Base-by-base conservation (phyloP, 768 basidiomycete species). In the Hemileccinum rubropunctum region DNA sequence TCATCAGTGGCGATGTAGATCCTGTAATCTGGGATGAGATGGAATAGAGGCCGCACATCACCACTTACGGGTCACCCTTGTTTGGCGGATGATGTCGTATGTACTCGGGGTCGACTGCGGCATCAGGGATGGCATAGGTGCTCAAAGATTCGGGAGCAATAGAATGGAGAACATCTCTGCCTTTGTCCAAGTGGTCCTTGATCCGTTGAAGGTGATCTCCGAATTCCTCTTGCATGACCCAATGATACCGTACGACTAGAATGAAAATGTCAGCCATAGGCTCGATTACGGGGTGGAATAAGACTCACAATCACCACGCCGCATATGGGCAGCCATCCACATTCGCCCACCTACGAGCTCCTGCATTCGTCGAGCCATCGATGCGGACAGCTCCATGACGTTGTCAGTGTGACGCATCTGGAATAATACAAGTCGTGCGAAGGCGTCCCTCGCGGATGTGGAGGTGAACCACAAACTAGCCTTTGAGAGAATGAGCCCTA, bases 291-390 rank as follows among this genome's bases (percentile, higher is more conserved):
- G 15, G 20, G 12, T 7, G 32, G 23, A 21, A 42, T 13, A 17
- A 30, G 41, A 56, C 70, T 64, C 42, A 74, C 72, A 74, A 39
- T 74, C 73, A 40, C 73, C 73, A 21, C 73, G 70, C 17, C 73
- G 72, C 74, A 75, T 75, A 39, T 74, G 73, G 7, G 67, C 71
- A 12, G 62, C 68, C 70, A 74, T 70, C 74, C 73, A 74, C 57
- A 68, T 60, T 6, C 71, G 63, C 14, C 70, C 72, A 1, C 44
- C 65, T 2, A 58, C 61, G 26, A 56, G 39, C 12, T 61, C 53
- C 4, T 45, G 57, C 68, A 75, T 73, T 42, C 66, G 67, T 32
- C 40, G 35, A 15, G 66, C 68, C 53, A 75, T 65, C 4, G 35
- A 35, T 3, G 57, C 58, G 1, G 69, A 68, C 14, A 75, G 55